Evolutionary conservation across 192 early-diverging fungal species (phyloP).

Genomic region (Backusella morwellensis): DNA sequence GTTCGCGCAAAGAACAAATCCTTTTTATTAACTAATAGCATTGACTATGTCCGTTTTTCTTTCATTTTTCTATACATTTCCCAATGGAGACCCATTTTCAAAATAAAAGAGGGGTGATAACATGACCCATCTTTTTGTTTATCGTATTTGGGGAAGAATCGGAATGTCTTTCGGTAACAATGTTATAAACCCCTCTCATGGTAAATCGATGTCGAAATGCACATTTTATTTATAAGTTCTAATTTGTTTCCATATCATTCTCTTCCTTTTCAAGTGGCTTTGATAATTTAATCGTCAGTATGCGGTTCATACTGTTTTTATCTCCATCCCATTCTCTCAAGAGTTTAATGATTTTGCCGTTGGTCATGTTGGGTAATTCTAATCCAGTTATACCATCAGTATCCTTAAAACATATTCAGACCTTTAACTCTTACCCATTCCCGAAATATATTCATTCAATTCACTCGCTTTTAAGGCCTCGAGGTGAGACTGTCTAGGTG

Average conservation of each 20-base stretch:
- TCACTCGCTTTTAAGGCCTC: constrained; percentile 44
- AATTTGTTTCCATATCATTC: background rate
- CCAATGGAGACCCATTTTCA: too few relatives aligned
- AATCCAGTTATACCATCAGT: background rate
- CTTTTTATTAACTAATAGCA: too few relatives aligned
- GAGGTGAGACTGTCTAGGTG: constrained; percentile 41
- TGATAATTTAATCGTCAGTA: constrained; percentile 39
- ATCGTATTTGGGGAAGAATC: background rate
- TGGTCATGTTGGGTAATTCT: constrained; percentile 58
- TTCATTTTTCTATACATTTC: too few relatives aligned
- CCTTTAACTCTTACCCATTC: constrained; percentile 41
- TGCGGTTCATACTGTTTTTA: constrained; percentile 45
- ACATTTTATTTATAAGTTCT: background rate
- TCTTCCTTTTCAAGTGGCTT: background rate
- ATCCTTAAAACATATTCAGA: background rate
- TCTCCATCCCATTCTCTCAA: constrained; percentile 57
- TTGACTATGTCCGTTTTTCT: too few relatives aligned
- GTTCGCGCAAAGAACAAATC: too few relatives aligned
- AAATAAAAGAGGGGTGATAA: too few relatives aligned
- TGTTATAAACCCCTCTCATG: background rate
- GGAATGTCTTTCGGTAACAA: background rate
- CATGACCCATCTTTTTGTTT: too few relatives aligned
- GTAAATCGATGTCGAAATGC: background rate
- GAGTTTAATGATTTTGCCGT: constrained; percentile 47
- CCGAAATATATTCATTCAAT: constrained; percentile 47